Conservation (phyloP, 2,329 filamentous ascomycete genomes). For the Colletotrichum abscissum region DNA sequence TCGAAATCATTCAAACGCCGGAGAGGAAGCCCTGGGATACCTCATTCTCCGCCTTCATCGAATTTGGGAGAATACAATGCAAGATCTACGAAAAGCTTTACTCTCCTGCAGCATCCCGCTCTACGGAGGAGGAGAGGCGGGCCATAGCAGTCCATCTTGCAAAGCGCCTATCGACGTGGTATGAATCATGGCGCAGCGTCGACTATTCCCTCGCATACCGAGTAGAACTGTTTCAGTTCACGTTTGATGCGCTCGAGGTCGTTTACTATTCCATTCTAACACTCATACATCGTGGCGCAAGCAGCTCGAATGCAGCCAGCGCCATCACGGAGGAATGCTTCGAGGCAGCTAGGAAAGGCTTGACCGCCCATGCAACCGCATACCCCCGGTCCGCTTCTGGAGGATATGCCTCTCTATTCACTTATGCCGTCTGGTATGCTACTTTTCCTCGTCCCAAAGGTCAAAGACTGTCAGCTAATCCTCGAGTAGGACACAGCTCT, state of each 20-base stretch:
- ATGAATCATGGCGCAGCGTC: conserved; percentile 31
- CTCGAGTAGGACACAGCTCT: conserved; percentile 36
- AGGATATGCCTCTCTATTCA: conserved; percentile 31
- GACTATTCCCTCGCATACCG: conserved; percentile 33
- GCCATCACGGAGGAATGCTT: conserved; percentile 37
- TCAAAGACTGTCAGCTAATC: not conserved
- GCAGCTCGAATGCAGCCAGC: conserved; percentile 25
- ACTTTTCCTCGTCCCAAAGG: no score
- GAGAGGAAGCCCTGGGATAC: conserved; percentile 33
- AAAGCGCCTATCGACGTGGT: conserved; percentile 31
- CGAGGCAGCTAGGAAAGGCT: conserved; percentile 33
- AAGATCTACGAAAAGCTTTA: conserved; percentile 35
- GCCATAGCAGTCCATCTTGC: conserved; percentile 14
- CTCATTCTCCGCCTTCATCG: conserved; percentile 19
- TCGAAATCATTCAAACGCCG: conserved; percentile 15
- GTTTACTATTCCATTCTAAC: conserved; percentile 38
- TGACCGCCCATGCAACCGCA: conserved; percentile 33
- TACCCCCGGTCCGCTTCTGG: conserved; percentile 29
- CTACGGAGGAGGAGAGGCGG: conserved; percentile 7
- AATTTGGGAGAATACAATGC: conserved; percentile 31
- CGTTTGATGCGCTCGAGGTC: conserved; percentile 35
- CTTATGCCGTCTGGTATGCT: conserved; percentile 38
- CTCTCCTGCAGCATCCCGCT: conserved; percentile 12
- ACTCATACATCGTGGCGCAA: conserved; percentile 35
- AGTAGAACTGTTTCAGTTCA: conserved; percentile 31